Percentiles rank a stretch among this genome's conserved stretches.
Evolutionary conservation across 2,329 filamentous ascomycete species (phyloP).

Genomic region (Exophiala phaeomuriformis): DNA sequence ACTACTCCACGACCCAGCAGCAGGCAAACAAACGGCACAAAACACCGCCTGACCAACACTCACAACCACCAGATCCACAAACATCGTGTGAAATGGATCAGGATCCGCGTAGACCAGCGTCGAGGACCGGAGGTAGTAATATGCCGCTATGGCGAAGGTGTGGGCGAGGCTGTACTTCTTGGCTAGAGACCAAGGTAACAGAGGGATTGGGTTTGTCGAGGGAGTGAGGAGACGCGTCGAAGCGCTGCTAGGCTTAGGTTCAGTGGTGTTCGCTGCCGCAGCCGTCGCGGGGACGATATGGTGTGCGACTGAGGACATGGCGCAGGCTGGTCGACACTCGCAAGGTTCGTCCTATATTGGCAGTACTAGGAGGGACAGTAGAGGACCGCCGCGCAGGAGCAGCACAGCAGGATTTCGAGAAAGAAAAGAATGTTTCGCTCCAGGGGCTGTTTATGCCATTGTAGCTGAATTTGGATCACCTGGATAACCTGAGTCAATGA

Average conservation of each 20-base stretch:
- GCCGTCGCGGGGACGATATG: too few relatives aligned
- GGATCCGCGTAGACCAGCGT: constrained; percentile 49
- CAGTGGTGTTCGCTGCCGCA: too few relatives aligned
- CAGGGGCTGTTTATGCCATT: neutral
- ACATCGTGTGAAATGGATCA: constrained; percentile 60
- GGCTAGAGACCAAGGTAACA: constrained; percentile 44
- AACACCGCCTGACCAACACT: constrained; percentile 57
- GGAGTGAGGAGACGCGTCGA: constrained; percentile 23
- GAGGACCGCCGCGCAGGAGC: too few relatives aligned
- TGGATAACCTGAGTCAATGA: too few relatives aligned
- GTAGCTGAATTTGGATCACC: too few relatives aligned
- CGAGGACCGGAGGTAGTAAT: constrained; percentile 58
- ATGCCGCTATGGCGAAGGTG: constrained; percentile 57
- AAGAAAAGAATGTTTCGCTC: neutral
- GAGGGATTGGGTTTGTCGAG: constrained; percentile 36
- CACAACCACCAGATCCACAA: constrained; percentile 55
- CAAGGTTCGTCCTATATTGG: too few relatives aligned
- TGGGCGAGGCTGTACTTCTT: constrained; percentile 58
- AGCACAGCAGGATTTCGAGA: neutral
- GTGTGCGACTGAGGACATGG: too few relatives aligned
- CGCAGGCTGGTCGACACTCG: too few relatives aligned
- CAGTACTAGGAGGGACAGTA: too few relatives aligned
- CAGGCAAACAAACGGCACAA: constrained; percentile 53
- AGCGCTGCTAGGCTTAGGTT: neutral
- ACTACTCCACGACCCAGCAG: constrained; percentile 37